Percentiles rank a stretch among this genome's conserved stretches.
These are phyloP conservation scores for Russula lepida DNA, from an alignment of 768 basidiomycete species.

Conservation along the genomic window DNA sequence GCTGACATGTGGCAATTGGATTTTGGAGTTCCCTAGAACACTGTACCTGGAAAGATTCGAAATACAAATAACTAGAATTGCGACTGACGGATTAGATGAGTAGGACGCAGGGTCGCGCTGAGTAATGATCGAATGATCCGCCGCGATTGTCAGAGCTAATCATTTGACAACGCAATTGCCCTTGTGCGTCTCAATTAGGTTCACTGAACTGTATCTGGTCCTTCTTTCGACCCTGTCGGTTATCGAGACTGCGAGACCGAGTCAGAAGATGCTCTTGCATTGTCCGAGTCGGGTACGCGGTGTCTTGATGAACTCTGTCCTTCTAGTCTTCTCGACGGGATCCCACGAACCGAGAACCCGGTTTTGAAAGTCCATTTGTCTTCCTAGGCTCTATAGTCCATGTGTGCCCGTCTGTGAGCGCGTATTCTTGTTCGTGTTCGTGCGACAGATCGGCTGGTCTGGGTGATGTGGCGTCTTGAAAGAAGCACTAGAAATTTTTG, in stretches of 20 bases:
- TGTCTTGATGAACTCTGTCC: no score
- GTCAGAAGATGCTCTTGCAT: no score
- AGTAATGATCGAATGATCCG: constrained; percentile 7
- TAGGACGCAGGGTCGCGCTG: background rate
- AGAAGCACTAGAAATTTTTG: background rate
- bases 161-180: no score
- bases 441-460: background rate
- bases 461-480: background rate
- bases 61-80: background rate
- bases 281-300: no score
- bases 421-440: background rate
- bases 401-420: background rate
- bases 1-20: background rate
- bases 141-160: no score
- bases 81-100: background rate
- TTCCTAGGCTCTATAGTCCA: background rate
- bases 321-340: background rate
- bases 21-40: background rate
- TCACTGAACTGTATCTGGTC: no score
- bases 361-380: background rate
- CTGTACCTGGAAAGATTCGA: background rate
- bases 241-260: no score
- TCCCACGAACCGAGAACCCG: no score
- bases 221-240: no score
- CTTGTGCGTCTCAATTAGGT: no score